Base-by-base conservation (phyloP, 1,284 basidiomycete species). In the Thecaphora frezii region DNA sequence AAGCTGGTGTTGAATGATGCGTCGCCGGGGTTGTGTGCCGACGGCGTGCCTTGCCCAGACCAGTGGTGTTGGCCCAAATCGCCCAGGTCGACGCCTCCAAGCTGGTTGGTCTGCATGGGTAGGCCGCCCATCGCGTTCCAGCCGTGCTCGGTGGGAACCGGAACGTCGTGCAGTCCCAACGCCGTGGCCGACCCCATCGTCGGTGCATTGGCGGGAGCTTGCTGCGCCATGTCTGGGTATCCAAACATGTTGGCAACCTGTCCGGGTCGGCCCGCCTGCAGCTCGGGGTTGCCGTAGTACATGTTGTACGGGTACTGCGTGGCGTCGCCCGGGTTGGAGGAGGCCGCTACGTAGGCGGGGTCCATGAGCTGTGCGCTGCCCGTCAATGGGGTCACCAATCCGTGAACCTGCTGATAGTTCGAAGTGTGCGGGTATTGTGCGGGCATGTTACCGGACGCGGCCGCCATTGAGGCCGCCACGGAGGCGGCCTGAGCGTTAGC, bases 331-430 rank as follows among this genome's bases (percentile, higher is more conserved):
- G 37, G 30, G 33, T 19, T 10, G 18, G 37, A 46, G 22, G 46
- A 18, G 13, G 52, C 52, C 9, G n/a, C 25, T 38, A 54, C 30
- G 45, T 50, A 54, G 23, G 28, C 23, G 2, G 52, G 45, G 24
- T 54, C 52, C 44, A 48, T 48, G 14, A 54, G 43, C 19, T 48
- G 52, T 4, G 33, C n/a, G 42, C 40, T 48, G 9, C 42, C 52
- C 16, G 46, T 49, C 8, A 54, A 18, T 3, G 52, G 52, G 10
- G 52, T 54, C 8, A 48, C 23, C 19, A 54, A 23, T 25, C 52
- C 52, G 37, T 54, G 39, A 12, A 47, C 47, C 41, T 53, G 51
- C 37, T 48, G 24, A 23, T 46, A 53, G 33, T 16, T 14, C 12
- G 33, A 18, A 9, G 40, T 14, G 14, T 40, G 39, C 14, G 21